Evolutionary conservation across 2,329 filamentous ascomycete genomes (phyloP), one percentile per base, ranked within the genome.

Genomic region (Cladosporium colombiae): DNA sequence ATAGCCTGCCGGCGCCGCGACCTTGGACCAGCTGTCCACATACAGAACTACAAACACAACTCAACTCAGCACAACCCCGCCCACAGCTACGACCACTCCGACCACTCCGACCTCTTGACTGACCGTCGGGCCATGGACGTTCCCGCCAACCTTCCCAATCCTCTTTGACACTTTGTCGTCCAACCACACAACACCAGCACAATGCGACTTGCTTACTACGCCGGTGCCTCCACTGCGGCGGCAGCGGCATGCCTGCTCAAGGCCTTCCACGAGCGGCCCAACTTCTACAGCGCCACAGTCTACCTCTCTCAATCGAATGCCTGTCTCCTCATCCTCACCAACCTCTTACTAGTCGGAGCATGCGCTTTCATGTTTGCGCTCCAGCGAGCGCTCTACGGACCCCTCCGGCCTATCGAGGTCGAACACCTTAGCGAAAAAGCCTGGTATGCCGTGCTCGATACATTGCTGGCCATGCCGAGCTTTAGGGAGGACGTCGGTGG

Each of bases 371-470:
- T 97, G 69, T 96, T 93, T 79, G 91, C 88, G 67, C 85, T 99
- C 21, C 95, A 97, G 77, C 89, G 93, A 73, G 83, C 97, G 62
- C 92, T 96, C 76, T 99, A 94, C 75, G 95, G 95, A 67, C 89
- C 88, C 21, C 86, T 99, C 25, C 92, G 96, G 71, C 90, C 93
- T 29, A 92, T 96, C 81, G 95, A 99, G 82, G 91, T 95, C 73
- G 96, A 99, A 79, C 94, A 98, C 77, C 86, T 99, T 16, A 97
- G 96, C 76, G 95, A 99, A 79, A 94, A 94, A 79, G 93, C 91
- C 59, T 99, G 96, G 96, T 97, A 97, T 76, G 94, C 95, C 46
- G 91, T 98, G 49, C 97, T 94, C 56, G 95, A 99, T 81, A 99
- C 95, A 69, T 92, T 93, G 75, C 84, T 99, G 69, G 95, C 95